Conservation (phyloP, 2,329 filamentous ascomycete genomes). For the Phoma sp. region DNA sequence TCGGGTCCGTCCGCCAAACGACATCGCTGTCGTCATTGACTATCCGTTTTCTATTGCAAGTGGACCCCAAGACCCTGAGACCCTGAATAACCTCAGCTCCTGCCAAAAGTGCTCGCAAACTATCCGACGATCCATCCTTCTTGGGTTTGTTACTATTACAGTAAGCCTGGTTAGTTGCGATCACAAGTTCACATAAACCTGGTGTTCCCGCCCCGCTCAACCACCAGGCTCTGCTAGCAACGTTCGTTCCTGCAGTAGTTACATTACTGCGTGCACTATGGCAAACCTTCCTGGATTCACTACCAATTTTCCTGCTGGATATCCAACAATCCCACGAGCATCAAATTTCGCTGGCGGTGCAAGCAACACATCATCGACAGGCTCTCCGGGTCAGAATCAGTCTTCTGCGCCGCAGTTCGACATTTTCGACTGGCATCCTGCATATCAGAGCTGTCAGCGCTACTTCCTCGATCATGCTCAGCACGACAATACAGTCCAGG, state of each 20-base stretch:
- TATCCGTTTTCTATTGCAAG: slow-evolving; percentile 6
- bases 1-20: slow-evolving; percentile 7
- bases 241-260: slow-evolving; percentile 40
- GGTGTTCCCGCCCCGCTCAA: slow-evolving; percentile 24
- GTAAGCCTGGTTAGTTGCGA: slow-evolving; percentile 31
- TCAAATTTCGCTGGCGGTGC: slow-evolving; percentile 36
- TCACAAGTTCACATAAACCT: slow-evolving; percentile 23
- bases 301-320: slow-evolving; percentile 43
- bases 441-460: slow-evolving; percentile 85
- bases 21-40: slow-evolving; percentile 21
- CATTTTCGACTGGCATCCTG: slow-evolving; percentile 91
- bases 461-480: slow-evolving; percentile 95
- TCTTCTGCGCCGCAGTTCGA: slow-evolving; percentile 63
- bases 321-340: slow-evolving; percentile 39
- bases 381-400: slow-evolving; percentile 31
- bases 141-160: slow-evolving; percentile 18
- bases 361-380: slow-evolving; percentile 33
- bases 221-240: slow-evolving; percentile 33
- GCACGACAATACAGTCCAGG: slow-evolving; percentile 81
- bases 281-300: slow-evolving; percentile 39
- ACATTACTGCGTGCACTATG: slow-evolving; percentile 26
- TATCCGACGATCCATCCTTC: slow-evolving; percentile 6
- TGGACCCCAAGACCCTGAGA: slow-evolving; percentile 25
- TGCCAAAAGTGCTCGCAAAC: slow-evolving; percentile 6
- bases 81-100: slow-evolving; percentile 1